Base-by-base conservation (phyloP, 129 eudicot genomes). In the Kitagawia praeruptora region DNA sequence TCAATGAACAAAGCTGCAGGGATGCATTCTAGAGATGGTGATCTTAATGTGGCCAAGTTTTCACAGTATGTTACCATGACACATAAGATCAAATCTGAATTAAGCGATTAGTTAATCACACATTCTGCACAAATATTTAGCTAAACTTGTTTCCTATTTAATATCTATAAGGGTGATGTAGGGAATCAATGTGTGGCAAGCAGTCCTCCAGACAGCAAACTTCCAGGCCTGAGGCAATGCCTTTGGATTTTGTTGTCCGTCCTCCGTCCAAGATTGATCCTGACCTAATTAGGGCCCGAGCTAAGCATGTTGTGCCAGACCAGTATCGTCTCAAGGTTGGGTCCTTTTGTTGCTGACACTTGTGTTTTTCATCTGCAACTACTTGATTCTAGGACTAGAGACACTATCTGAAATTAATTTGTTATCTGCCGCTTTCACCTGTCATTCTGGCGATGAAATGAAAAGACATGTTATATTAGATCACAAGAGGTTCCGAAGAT, bases 241-340 rank as follows among this genome's bases (percentile, higher is more conserved):
- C 96, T 27, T 77, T 96, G 86, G 97, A 96, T 79, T 96, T 96
- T 83, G 54, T 89, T 54, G 90, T 96, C 69, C 99, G 98, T 1
- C 99, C 99, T 49, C 96, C 85, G 64, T 96, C 99, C 53, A 96
- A 92, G 86, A 84, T 96, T 54, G 99, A 96, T 74, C 99, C 97
- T 1, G 97, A 92, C 48, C 93, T 87, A 86, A 78, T 92, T 16
- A 86, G 99, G 74, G 96, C 96, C n/a, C 88, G 97, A 45, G 91
- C 91, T 80, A 92, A 89, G 80, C 97, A 90, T 79, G 82, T 85
- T 72, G 91, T 86, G 37, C 93, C 84, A 37, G 97, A 92, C 80
- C 96, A 90, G 83, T 93, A 93, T 31, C 96, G 91, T 27, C 66
- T 82, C 45, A 96, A 96, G 95, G 98, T 92, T 8, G 56, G 83